Conservation (phyloP, 73 alveolate genomes). For the Stentor coeruleus region DNA sequence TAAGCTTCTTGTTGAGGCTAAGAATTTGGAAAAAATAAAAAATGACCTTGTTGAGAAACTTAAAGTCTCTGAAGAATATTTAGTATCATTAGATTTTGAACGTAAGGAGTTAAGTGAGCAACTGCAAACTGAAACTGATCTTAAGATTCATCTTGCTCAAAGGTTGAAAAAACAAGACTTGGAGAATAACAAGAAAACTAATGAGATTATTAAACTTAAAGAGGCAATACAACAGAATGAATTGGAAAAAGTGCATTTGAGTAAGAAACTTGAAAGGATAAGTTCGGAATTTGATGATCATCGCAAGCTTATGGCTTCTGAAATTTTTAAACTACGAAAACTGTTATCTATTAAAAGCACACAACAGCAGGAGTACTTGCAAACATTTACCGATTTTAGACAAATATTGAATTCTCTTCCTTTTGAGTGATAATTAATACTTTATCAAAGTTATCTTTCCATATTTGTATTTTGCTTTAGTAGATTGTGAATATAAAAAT, state of each 20-base stretch:
- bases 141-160: background rate
- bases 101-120: background rate
- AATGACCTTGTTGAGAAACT: slow-evolving; percentile 7
- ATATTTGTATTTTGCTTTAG: no score
- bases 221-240: background rate
- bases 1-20: slow-evolving; percentile 6
- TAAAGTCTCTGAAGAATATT: background rate
- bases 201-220: background rate
- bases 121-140: background rate
- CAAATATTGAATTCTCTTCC: slow-evolving; percentile 1
- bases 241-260: background rate
- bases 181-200: background rate
- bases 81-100: background rate
- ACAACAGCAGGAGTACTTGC: background rate
- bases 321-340: background rate
- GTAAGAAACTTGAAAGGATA: background rate
- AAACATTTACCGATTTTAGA: slow-evolving; percentile 6
- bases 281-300: background rate
- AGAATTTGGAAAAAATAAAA: slow-evolving; percentile 9
- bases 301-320: background rate
- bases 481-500: no score
- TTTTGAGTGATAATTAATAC: background rate
- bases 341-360: background rate
- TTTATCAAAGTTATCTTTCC: no score
- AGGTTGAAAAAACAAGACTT: background rate